A percentile compares a stretch with the other conserved stretches of the same genome.
Evolutionary conservation across 371 early-diverging fungal genomes (phyloP).

Genomic region (Massospora cicadina): DNA sequence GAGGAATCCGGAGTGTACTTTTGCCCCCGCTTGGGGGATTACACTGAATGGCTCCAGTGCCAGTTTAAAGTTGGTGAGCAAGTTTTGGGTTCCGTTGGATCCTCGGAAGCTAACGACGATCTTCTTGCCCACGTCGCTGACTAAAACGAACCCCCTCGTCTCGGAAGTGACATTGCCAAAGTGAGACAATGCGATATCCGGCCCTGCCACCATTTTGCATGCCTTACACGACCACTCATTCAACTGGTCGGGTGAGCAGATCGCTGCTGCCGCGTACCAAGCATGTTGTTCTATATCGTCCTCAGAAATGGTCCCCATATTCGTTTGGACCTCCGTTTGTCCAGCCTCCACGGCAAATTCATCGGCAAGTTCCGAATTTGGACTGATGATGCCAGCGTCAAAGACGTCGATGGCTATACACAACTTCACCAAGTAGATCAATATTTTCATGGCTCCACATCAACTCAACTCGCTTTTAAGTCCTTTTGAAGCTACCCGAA

Average conservation of each 20-base stretch:
- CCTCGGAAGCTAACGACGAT: constrained; percentile 6
- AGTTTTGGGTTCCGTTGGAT: not conserved
- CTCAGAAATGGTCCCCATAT: not conserved
- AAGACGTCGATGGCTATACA: too few relatives aligned
- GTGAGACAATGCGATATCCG: not conserved
- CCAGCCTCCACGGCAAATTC: not conserved
- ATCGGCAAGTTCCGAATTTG: too few relatives aligned
- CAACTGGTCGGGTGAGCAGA: not conserved
- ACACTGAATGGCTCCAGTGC: not conserved
- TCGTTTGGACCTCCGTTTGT: not conserved
- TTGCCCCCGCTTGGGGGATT: not conserved
- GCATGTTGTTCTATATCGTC: not conserved
- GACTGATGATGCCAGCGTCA: too few relatives aligned
- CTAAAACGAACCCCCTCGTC: not conserved
- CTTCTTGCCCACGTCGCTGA: not conserved
- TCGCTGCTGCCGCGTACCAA: constrained; percentile 2
- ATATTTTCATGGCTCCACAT: too few relatives aligned
- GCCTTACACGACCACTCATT: not conserved
- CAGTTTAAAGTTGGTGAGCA: not conserved
- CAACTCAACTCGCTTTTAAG: too few relatives aligned
- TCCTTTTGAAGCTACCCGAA: too few relatives aligned
- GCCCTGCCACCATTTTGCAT: not conserved
- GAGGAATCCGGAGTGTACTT: not conserved
- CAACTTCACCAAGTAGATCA: too few relatives aligned
- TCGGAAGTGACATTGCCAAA: not conserved